Evolutionary conservation across 306 rosid genomes (phyloP).

Genomic region (Prunus mongolica): DNA sequence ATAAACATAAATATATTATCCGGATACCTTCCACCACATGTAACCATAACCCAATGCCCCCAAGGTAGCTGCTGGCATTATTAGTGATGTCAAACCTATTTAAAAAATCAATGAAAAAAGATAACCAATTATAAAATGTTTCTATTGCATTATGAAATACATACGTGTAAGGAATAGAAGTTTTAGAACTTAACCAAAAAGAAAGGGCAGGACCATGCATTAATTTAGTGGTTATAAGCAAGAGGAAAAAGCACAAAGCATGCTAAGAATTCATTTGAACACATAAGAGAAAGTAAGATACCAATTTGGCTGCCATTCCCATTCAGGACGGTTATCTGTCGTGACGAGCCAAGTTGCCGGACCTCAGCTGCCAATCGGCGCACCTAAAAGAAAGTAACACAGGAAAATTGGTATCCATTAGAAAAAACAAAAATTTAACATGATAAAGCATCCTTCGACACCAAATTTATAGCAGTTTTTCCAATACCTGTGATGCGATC

Average conservation of each 20-base stretch:
- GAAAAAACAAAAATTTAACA: neutral
- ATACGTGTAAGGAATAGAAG: neutral
- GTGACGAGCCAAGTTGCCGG: conserved; percentile 38
- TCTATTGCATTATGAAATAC: neutral
- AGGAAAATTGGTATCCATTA: neutral
- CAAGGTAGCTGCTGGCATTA: conserved; percentile 73
- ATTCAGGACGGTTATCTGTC: conserved; percentile 62
- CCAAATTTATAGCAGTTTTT: neutral
- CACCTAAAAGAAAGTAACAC: conserved; percentile 43
- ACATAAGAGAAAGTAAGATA: conserved; percentile 12
- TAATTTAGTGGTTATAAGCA: neutral
- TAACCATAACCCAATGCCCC: conserved; percentile 90
- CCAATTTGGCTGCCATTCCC: conserved; percentile 59
- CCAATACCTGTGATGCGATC: conserved; percentile 65
- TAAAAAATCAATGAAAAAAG: neutral
- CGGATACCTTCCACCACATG: conserved; percentile 94
- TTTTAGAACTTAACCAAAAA: neutral
- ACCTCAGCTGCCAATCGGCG: conserved; percentile 72
- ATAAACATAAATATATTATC: neutral
- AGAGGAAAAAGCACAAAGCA: neutral
- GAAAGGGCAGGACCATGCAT: neutral
- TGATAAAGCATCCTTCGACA: neutral
- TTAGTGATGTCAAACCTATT: conserved; percentile 68
- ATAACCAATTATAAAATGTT: neutral
- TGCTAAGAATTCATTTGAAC: neutral